phyloP scores from a whole-genome alignment of 176 grass and related monocot species.

The Oryza brachyantha region DNA sequence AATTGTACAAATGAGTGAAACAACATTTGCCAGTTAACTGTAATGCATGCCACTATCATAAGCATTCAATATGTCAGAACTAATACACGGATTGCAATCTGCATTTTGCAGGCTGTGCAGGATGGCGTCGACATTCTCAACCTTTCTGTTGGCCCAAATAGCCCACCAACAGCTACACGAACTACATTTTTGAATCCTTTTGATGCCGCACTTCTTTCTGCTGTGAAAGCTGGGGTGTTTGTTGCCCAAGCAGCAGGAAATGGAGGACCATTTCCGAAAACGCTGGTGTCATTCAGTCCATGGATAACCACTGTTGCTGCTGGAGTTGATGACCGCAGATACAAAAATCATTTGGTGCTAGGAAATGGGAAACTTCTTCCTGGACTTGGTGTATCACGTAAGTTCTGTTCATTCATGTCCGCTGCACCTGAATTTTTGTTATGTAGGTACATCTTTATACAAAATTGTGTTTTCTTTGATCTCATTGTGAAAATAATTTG shows the following conservation, averaged over 20 bases:
- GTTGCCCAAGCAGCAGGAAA: conserved; percentile 97
- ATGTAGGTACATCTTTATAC: neutral
- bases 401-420: conserved; percentile 33
- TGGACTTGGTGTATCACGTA: conserved; percentile 98
- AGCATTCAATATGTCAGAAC: neutral
- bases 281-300: conserved; percentile 95
- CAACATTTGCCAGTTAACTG: neutral
- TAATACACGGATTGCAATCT: conserved; percentile 19
- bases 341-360: conserved; percentile 92
- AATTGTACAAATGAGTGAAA: neutral
- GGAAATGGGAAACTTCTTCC: conserved; percentile 80
- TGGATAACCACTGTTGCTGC: conserved; percentile 98
- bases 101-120: conserved; percentile 73
- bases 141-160: conserved; percentile 98
- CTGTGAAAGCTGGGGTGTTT: conserved; percentile 97
- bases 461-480: neutral
- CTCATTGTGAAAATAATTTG: conserved; percentile 14
- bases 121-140: conserved; percentile 97
- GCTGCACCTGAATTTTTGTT: neutral
- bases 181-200: conserved; percentile 98
- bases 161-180: conserved; percentile 81
- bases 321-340: conserved; percentile 95
- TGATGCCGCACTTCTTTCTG: conserved; percentile 92
- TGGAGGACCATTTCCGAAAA: conserved; percentile 96
- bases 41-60: neutral